Evolutionary conservation across 2,329 filamentous ascomycete genomes (phyloP), one percentile per base, ranked within the genome.

Genomic region (Trichoderma atroviride): DNA sequence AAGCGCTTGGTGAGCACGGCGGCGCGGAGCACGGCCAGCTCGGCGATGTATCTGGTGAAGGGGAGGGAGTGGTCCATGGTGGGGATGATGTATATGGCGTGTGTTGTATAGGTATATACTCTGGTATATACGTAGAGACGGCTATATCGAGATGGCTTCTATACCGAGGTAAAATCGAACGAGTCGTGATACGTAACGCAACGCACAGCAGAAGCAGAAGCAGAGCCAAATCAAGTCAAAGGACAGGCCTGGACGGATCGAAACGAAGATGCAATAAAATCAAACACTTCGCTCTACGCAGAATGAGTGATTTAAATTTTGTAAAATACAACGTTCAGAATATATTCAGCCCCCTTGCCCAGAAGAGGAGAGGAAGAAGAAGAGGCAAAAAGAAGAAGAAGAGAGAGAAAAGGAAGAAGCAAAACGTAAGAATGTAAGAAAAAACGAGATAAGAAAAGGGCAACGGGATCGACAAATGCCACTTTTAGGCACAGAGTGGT

Each of bases 1-100:
- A 81, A 76, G 37, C 72, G 74, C 74, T 89, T 88, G 22, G 88
- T 90, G 47, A 90, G 81, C 19, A 86, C 78, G 4, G 86, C 83
- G 63, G 88, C 87, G 71, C 83, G 80, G 73, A 87, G 84, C 22
- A 89, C 85, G 24, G 86, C 83, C 1, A 83, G 76, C 71, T 80
- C 78, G 68, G 80, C 80, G 11, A 81, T 62, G 47, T 37, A 24
- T 27, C 33, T 59, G 40, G 29, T 67, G 55, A 16, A 76, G 78
- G 9, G 70, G 62, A 35, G 70, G 19, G 63, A 55, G 40, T n/a
- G 40, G 6, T 43, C 40, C 40, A 43, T 43, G 40, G 40, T 2
- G 40, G 7, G 11, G 11, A 19, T n/a, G 40, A 9, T 43, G 14
- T 16, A 19, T 40, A 5, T 4, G 5, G 9, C 14, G 16, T 43